Base-by-base conservation (phyloP, 1,284 basidiomycete genomes). In the Lignosus rhinocerotis region DNA sequence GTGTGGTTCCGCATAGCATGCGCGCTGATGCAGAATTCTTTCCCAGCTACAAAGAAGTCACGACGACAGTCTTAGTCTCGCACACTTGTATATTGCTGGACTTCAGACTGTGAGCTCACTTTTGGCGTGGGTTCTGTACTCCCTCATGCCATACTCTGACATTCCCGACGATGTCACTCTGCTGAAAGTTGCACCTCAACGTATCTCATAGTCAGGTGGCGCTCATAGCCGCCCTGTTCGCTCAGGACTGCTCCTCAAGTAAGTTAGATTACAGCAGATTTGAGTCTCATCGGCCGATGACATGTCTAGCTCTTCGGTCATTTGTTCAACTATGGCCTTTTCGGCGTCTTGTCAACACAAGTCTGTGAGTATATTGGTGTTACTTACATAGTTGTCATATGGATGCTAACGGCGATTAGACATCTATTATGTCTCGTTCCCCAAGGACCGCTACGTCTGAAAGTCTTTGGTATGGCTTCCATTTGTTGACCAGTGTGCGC, bases 251-350 rank as follows among this genome's bases (percentile, higher is more conserved):
- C 41, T 43, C 16, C 41, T 43, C 41, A 43, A 10, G 41, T 43
- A 17, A 21, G 41, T 19, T 17, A 43, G 4, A 6, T 19, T 19
- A 5, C n/a, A 19, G 4, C 17, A 43, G n/a, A 11, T 21, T 6
- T 17, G 16, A 43, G 19, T 17, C 17, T 8, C 8, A 19, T 6
- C 17, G 19, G 19, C 17, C 4, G 17, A 19, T 17, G 11, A 14
- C 25, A 16, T 10, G 25, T 12, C 6, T 36, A 57, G 56, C 38
- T 57, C 43, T 47, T 57, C 32, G 56, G 56, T 3, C 45, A 57
- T 44, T 43, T 52, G 12, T 53, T 57, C 49, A 57, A 57, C 45
- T 57, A 53, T 19, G 50, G 50, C 4, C 51, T 57, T 1, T 57
- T 52, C 12, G 56, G 56, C 21, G 25, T 57, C 5, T 17, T 57